Percentiles rank a stretch among this genome's conserved stretches.
Conservation (phyloP, 208 protist genomes). For the Borovskyia barvae region DNA sequence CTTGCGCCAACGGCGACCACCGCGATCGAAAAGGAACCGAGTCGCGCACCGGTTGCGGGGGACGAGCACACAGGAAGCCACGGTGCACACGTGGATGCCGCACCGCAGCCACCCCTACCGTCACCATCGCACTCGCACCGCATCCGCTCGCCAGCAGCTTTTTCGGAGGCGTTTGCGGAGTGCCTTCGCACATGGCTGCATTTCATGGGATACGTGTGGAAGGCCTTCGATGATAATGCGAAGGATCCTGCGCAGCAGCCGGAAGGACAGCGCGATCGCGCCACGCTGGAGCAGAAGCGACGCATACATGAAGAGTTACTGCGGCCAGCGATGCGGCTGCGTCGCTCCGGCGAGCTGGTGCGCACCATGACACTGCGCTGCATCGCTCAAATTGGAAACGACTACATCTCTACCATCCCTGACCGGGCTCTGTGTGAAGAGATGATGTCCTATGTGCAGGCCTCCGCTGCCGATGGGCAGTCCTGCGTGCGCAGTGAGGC, state of each 20-base stretch:
- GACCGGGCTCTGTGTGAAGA: conserved; percentile 19
- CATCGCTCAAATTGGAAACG: conserved; percentile 73
- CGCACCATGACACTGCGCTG: conserved; percentile 58
- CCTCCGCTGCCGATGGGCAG: conserved; percentile 31
- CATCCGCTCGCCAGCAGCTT: not conserved
- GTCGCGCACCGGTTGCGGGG: too few relatives aligned
- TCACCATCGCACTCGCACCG: not conserved
- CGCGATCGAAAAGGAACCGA: too few relatives aligned
- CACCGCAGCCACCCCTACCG: not conserved
- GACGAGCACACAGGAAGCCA: not conserved
- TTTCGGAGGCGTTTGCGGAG: conserved; percentile 44
- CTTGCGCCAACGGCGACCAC: conserved; percentile 1
- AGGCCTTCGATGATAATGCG: conserved; percentile 75
- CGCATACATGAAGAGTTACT: conserved; percentile 43
- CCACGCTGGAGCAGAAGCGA: conserved; percentile 46
- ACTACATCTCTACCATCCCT: conserved; percentile 31
- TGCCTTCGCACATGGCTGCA: conserved; percentile 77
- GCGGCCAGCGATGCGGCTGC: conserved; percentile 35
- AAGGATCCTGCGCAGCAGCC: conserved; percentile 54
- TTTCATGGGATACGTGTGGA: conserved; percentile 84
- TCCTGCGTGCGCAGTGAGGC: conserved; percentile 60
- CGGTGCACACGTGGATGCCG: not conserved
- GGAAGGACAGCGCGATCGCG: conserved; percentile 28
- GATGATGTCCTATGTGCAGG: conserved; percentile 41
- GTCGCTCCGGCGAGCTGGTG: conserved; percentile 30